These are phyloP conservation scores for Alternaria hordeiaustralica DNA, from an alignment of 2,329 filamentous ascomycete genomes.

Conservation along the genomic window DNA sequence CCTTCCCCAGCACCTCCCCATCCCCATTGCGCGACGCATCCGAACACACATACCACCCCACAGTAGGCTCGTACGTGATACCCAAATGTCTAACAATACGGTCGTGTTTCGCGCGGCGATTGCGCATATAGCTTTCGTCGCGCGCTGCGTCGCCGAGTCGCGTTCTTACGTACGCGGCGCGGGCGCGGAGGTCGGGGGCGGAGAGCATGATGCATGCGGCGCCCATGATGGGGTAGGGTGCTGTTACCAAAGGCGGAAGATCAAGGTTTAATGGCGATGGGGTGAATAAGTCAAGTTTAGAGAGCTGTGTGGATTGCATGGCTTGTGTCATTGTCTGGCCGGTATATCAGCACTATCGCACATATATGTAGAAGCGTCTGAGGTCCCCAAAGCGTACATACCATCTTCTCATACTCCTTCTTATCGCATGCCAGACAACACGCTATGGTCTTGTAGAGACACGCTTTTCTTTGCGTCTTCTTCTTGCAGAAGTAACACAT, in stretches of 20 bases:
- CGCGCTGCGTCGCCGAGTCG: slow-evolving; percentile 15
- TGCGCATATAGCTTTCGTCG: slow-evolving; percentile 12
- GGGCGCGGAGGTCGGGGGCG: slow-evolving; percentile 28
- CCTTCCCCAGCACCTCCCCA: neutral
- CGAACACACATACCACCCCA: neutral
- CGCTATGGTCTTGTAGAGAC: slow-evolving; percentile 26
- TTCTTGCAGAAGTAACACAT: slow-evolving; percentile 39
- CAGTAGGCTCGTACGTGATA: neutral
- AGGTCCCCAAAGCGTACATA: neutral
- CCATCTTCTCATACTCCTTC: slow-evolving; percentile 36
- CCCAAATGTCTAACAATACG: slow-evolving; percentile 28
- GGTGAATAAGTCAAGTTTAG: slow-evolving; percentile 44
- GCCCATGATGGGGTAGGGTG: slow-evolving; percentile 28
- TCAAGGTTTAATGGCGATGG: slow-evolving; percentile 35
- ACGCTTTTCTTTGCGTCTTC: slow-evolving; percentile 29
- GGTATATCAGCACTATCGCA: neutral
- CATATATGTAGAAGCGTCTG: accelerated
- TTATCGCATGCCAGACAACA: slow-evolving; percentile 40
- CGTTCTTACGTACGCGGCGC: slow-evolving; percentile 23
- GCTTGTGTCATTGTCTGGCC: slow-evolving; percentile 41
- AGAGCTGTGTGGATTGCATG: slow-evolving; percentile 24
- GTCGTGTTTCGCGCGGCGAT: slow-evolving; percentile 25
- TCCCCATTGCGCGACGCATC: neutral
- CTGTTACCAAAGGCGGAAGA: slow-evolving; percentile 29
- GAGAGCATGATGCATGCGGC: slow-evolving; percentile 30